Evolutionary conservation across 768 basidiomycete species (phyloP), one percentile per base, ranked within the genome.

Genomic region (Amanita pallidorosea): DNA sequence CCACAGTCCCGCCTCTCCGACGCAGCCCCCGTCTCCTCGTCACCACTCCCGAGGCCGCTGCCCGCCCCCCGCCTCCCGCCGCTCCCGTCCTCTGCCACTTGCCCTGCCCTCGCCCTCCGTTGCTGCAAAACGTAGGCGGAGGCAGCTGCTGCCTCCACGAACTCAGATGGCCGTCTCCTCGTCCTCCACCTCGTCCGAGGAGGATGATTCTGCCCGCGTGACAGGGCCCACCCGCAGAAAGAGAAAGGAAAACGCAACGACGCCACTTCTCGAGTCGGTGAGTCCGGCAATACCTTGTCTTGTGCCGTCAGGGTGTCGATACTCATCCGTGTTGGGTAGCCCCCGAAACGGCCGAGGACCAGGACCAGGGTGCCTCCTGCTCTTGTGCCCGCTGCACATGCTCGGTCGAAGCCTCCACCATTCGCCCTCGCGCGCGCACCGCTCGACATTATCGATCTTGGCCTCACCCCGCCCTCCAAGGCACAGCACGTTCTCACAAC

Each of bases 391-490:
- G 35, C 49, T 2, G 23, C 18, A 20, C 27, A 20, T n/a, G 20
- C 9, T 9, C 18, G 29, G 38, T 29, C 48, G 13, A 27, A 40
- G 42, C 7, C 49, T 23, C 4, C 50, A 2, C 34, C 50, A 18
- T 51, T 43, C 20, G 50, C 50, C 22, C 45, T 51, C 25, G 23
- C 33, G 2, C 42, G 50, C 18, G 42, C 42, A 0, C 42, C 42
- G 1, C 50, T 51, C 22, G 50, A 51, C 23, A 44, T 45, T 7
- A 51, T 51, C 50, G 50, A 51, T 51, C 41, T 51, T 7, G 50
- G 50, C 36, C 42, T 41, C 4, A n/a, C 42, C 2, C 18, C 37
- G 18, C 41, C 35, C 7, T 51, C 50, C 31, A 31, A 44, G 6
- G 5, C 33, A 29, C 33, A 51, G 18, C 17, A 31, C n/a, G 18